Evolutionary conservation across 73 alveolate species (phyloP).

Genomic region (Blepharisma japonicum): DNA sequence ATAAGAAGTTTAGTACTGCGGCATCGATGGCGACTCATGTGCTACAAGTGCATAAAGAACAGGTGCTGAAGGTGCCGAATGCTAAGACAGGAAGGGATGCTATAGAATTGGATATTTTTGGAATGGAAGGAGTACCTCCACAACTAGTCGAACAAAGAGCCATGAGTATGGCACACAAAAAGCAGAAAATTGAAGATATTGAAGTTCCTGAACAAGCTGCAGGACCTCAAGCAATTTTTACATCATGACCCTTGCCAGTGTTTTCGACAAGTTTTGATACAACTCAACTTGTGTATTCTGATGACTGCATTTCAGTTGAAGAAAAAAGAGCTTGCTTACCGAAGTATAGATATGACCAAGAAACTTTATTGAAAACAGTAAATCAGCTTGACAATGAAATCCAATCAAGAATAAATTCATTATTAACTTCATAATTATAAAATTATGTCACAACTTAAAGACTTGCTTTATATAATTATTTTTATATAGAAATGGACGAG

Average conservation of each 20-base stretch:
- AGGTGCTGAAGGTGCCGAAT: slow-evolving; percentile 92
- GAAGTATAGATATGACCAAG: slow-evolving; percentile 20
- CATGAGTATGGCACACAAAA: slow-evolving; percentile 61
- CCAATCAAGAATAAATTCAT: slow-evolving; percentile 10
- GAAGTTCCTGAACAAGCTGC: neutral
- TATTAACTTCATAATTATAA: neutral
- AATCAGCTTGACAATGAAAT: slow-evolving; percentile 13
- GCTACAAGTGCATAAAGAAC: slow-evolving; percentile 78
- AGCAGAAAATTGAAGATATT: slow-evolving; percentile 45
- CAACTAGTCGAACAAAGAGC: slow-evolving; percentile 86
- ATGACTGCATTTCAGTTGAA: slow-evolving; percentile 26
- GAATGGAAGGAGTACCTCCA: slow-evolving; percentile 99
- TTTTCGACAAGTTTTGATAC: neutral
- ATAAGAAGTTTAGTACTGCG: slow-evolving; percentile 94
- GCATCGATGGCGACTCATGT: slow-evolving; percentile 64
- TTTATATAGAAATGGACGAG: no score
- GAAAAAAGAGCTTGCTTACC: slow-evolving; percentile 33
- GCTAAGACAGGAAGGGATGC: slow-evolving; percentile 97
- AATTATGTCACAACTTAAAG: no score
- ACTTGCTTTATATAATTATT: no score
- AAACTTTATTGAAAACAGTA: neutral
- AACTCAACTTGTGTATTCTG: neutral
- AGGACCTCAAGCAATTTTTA: neutral
- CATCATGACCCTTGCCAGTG: slow-evolving; percentile 25
- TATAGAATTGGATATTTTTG: slow-evolving; percentile 95